phyloP scores from a whole-genome alignment of 352 stramenopile species.

The Globisporangium middletonii region DNA sequence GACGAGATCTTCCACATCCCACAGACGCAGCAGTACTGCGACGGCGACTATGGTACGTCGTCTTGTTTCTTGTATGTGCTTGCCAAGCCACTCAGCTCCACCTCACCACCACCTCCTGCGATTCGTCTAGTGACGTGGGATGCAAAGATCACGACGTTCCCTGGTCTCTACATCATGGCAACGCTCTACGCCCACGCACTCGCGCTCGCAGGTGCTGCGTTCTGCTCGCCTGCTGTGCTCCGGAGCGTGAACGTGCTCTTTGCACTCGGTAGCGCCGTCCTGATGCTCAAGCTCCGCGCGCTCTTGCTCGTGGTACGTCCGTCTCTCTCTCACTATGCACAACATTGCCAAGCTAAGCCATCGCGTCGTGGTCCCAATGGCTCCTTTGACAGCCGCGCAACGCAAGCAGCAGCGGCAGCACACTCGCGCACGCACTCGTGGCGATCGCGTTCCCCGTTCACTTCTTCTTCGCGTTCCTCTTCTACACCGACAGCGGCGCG shows the following conservation, averaged over 20 bases:
- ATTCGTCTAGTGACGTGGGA: slow-evolving; percentile 69
- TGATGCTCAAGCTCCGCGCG: slow-evolving; percentile 44
- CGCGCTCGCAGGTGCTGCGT: slow-evolving; percentile 14
- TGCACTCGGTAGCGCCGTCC: slow-evolving; percentile 38
- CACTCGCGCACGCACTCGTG: slow-evolving; percentile 57
- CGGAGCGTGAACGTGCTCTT: slow-evolving; percentile 83
- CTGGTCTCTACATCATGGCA: slow-evolving; percentile 76
- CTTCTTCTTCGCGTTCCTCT: slow-evolving; percentile 88
- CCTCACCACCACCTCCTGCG: not conserved
- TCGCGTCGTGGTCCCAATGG: too few relatives aligned
- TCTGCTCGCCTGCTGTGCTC: slow-evolving; percentile 59
- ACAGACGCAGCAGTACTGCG: slow-evolving; percentile 80
- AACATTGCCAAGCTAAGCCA: too few relatives aligned
- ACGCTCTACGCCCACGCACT: slow-evolving; percentile 30
- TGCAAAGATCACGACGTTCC: slow-evolving; percentile 91
- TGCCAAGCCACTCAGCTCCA: not conserved
- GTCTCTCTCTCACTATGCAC: too few relatives aligned
- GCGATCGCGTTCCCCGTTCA: slow-evolving; percentile 74
- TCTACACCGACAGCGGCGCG: slow-evolving; percentile 86
- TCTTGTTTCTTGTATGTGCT: not conserved
- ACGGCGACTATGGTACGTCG: slow-evolving; percentile 49
- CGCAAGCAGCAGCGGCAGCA: slow-evolving; percentile 28
- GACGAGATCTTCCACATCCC: slow-evolving; percentile 84
- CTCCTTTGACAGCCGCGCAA: slow-evolving; percentile 23
- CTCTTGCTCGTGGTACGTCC: slow-evolving; percentile 21